Evolutionary conservation across 2,329 filamentous ascomycete species (phyloP).

Genomic region (Hypoxylon sp.): DNA sequence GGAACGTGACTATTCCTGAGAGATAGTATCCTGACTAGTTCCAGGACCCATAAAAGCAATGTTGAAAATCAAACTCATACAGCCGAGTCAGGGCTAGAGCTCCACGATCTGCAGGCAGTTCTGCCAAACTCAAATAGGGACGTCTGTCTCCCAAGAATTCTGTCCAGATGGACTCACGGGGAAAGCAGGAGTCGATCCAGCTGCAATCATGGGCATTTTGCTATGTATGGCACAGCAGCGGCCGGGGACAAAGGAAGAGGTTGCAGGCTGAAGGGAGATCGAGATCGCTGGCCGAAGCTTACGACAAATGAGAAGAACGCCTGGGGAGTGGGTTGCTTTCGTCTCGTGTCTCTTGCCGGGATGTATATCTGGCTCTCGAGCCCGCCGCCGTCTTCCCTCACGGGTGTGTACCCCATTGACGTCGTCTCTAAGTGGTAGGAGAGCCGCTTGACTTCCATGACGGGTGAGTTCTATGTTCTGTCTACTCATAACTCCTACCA

Average conservation of each 20-base stretch:
- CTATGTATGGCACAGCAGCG: conserved; percentile 34
- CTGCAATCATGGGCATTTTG: conserved; percentile 16
- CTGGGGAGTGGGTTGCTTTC: conserved; percentile 41
- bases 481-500: conserved; percentile 11
- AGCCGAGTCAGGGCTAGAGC: conserved; percentile 34
- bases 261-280: conserved; percentile 40
- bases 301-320: conserved; percentile 37
- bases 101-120: conserved; percentile 25
- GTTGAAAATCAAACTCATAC: conserved; percentile 40
- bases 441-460: conserved; percentile 29
- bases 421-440: conserved; percentile 23
- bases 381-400: conserved; percentile 27
- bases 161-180: not conserved
- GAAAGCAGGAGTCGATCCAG: not conserved
- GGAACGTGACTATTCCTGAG: conserved; percentile 44
- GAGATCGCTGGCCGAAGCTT: conserved; percentile 40
- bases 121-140: conserved; percentile 27
- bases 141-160: conserved; percentile 3
- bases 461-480: conserved; percentile 19
- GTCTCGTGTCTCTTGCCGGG: conserved; percentile 43
- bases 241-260: conserved; percentile 18
- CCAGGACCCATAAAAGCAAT: conserved; percentile 41
- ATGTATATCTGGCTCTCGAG: conserved; percentile 39
- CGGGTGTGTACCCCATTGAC: conserved; percentile 30
- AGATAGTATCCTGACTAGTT: conserved; percentile 34